Base-by-base conservation (phyloP, 1,284 basidiomycete genomes). In the Apiotrichum siamense region DNA sequence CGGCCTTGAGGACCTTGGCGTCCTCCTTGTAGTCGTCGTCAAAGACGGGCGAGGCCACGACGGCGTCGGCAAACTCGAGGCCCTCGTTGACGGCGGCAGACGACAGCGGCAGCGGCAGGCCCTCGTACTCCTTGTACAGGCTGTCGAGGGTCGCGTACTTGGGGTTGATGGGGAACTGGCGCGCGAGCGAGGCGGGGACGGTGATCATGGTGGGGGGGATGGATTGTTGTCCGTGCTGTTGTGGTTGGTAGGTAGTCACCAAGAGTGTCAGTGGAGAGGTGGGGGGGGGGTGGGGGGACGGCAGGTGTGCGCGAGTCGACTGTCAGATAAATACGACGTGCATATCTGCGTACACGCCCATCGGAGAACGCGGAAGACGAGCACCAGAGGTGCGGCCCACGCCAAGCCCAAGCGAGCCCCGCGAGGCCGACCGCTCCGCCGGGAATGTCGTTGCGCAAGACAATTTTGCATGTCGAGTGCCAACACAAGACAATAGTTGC, bases 101-200 rank as follows among this genome's bases (percentile, higher is more conserved):
- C 9, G 39, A 26, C 4, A 53, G 49, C 4, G 55, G 55, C 9
- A 57, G 44, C 2, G 55, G 55, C 11, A 50, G 44, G 23, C 52
- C 52, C 42, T 47, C 49, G 33, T 36, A 46, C 52, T 57, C 52
- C 33, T 21, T 23, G 37, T 48, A 42, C 33, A 51, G 43, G 18
- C 23, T 23, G 36, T 49, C 21, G 18, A 57, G 55, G 20, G 54
- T 47, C n/a, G 33, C 27, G 49, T 47, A 54, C 38, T 54, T 49
- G 27, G 41, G 41, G 26, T 52, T 50, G 46, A 47, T 42, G 31
- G 55, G 55, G 35, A 57, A 52, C 55, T 57, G 55, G 40, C 51
- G 49, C 35, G 37, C 43, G 49, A 57, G 49, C n/a, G 33, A 33
- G 39, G 29, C 25, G 18, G 55, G 55, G 52, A 57, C 47, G 17